Percentiles rank a stretch among this genome's conserved stretches.
Conservation (phyloP, 2,329 filamentous ascomycete species). For the Zarea fungicola region DNA sequence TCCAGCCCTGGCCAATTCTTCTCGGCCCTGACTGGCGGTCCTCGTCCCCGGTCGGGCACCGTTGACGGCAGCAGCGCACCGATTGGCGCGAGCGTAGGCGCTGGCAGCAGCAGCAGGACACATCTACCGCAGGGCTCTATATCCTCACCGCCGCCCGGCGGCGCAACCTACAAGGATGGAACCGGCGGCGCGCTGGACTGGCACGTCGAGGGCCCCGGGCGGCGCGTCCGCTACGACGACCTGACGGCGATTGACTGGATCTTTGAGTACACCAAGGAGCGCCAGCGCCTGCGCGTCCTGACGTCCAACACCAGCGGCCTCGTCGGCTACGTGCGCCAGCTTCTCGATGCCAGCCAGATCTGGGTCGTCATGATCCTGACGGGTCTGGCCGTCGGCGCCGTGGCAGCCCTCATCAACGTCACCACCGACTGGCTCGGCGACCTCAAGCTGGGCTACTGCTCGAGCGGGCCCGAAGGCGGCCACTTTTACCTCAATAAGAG, state of each 20-base stretch:
- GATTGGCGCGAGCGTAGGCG: slow-evolving; percentile 15
- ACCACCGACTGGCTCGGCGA: slow-evolving; percentile 91
- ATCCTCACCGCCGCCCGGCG: neutral
- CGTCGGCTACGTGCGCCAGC: slow-evolving; percentile 64
- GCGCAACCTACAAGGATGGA: neutral
- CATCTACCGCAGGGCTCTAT: neutral
- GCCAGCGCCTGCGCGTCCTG: slow-evolving; percentile 77
- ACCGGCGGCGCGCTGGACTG: slow-evolving; percentile 63
- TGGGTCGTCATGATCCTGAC: slow-evolving; percentile 87
- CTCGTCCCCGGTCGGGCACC: slow-evolving; percentile 17
- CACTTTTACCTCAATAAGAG: slow-evolving; percentile 85
- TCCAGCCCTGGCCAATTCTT: slow-evolving; percentile 44
- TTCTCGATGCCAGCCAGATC: slow-evolving; percentile 82
- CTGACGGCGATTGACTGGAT: slow-evolving; percentile 99
- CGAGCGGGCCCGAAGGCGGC: slow-evolving; percentile 67
- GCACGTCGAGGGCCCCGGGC: slow-evolving; percentile 83
- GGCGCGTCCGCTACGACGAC: slow-evolving; percentile 91
- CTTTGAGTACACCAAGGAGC: slow-evolving; percentile 95
- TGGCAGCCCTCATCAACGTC: slow-evolving; percentile 87
- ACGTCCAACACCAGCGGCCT: slow-evolving; percentile 64
- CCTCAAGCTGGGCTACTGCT: slow-evolving; percentile 84
- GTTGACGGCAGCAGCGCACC: slow-evolving; percentile 2
- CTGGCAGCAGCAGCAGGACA: slow-evolving; percentile 17
- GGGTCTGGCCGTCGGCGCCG: slow-evolving; percentile 73
- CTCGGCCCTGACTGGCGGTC: slow-evolving; percentile 42